Conservation (phyloP, 176 grass and related monocot species). For the Rhynchospora tenuis region DNA sequence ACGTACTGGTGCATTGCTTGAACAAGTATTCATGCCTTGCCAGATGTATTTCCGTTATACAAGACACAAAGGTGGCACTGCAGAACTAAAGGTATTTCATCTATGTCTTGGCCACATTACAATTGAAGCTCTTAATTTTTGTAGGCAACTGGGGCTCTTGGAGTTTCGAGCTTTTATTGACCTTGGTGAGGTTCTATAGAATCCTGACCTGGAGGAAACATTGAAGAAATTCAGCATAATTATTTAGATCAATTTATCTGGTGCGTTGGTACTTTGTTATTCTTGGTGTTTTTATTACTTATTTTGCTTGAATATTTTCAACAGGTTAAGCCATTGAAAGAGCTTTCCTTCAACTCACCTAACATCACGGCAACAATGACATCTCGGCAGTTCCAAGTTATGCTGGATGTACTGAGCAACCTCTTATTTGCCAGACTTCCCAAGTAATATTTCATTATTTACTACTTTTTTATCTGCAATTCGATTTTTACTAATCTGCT, state of each 20-base stretch:
- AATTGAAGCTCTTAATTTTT: neutral
- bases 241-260: neutral
- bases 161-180: neutral
- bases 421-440: conserved; percentile 82
- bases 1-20: conserved; percentile 88
- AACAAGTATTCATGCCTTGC: conserved; percentile 99
- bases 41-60: conserved; percentile 96
- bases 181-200: neutral
- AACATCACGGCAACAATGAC: conserved; percentile 97
- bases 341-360: conserved; percentile 87
- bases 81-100: conserved; percentile 76
- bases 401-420: conserved; percentile 95
- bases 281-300: neutral
- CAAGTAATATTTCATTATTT: conserved; percentile 56
- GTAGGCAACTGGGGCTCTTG: neutral
- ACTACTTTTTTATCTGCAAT: neutral
- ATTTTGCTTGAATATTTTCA: conserved; percentile 25
- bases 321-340: conserved; percentile 96
- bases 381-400: conserved; percentile 98
- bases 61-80: conserved; percentile 92
- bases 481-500: conserved; percentile 9
- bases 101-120: neutral
- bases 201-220: neutral
- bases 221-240: neutral
- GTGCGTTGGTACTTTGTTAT: neutral